Evolutionary conservation across 495 filamentous ascomycete genomes (phyloP).

Genomic region (Patellaria atrata): DNA sequence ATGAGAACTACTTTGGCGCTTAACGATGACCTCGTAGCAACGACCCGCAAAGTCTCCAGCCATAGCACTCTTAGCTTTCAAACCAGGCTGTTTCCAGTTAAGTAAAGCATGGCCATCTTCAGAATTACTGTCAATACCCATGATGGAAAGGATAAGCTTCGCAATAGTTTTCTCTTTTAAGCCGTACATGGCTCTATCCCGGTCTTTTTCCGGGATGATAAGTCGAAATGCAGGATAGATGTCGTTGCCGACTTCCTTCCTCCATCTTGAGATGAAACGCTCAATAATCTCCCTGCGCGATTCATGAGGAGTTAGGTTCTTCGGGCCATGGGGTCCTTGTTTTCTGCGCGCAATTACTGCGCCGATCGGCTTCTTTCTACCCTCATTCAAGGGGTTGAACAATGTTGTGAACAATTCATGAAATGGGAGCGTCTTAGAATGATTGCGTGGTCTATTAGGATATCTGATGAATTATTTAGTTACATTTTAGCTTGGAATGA

Average conservation of each 20-base stretch:
- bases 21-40: slow-evolving; percentile 74
- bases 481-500: neutral
- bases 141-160: slow-evolving; percentile 72
- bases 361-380: slow-evolving; percentile 58
- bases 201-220: slow-evolving; percentile 86
- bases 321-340: slow-evolving; percentile 40
- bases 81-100: slow-evolving; percentile 86
- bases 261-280: slow-evolving; percentile 79
- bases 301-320: slow-evolving; percentile 62
- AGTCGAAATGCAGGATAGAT: slow-evolving; percentile 88
- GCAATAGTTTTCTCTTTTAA: slow-evolving; percentile 87
- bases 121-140: slow-evolving; percentile 84
- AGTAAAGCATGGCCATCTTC: slow-evolving; percentile 74
- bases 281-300: slow-evolving; percentile 74
- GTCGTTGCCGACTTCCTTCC: slow-evolving; percentile 73
- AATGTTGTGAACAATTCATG: slow-evolving; percentile 60
- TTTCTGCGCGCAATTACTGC: slow-evolving; percentile 36
- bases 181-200: slow-evolving; percentile 86
- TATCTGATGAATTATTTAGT: no score
- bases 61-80: slow-evolving; percentile 42
- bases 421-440: slow-evolving; percentile 66
- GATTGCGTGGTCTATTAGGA: slow-evolving; percentile 72
- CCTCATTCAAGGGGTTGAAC: slow-evolving; percentile 77
- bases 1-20: slow-evolving; percentile 60
- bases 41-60: slow-evolving; percentile 86